Evolutionary conservation across 2,329 filamentous ascomycete genomes (phyloP), one percentile per base, ranked within the genome.

Genomic region (Trichoderma pleuroti): DNA sequence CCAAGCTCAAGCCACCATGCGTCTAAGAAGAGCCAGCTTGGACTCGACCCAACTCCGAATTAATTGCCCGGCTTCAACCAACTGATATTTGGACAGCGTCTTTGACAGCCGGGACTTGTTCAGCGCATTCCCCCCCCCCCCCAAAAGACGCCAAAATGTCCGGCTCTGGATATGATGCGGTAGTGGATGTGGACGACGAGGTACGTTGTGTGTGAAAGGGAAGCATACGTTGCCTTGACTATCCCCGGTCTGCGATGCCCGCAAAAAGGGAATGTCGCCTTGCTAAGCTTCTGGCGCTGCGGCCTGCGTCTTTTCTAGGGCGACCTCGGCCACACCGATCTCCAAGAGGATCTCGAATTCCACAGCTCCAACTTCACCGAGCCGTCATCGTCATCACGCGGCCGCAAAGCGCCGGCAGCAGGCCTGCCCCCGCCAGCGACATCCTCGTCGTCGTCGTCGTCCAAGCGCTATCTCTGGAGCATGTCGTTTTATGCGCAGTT

Each of bases 271-370:
- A 32, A 32, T 34, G 18, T 30, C 21, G n/a, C 28, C 16, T 49
- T 61, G 60, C 70, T 74, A 65, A 76, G 68, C 54, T 28, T 18
- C 3, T 21, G 39, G 16, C 12, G 42, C 4, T 42, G 18, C 49
- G n/a, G 21, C 11, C 21, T 36, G 24, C 12, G 24, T n/a, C 18
- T 70, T 54, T 54, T n/a, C 34, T 80, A 98, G 94, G 95, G 95
- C 78, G 96, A 99, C 83, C 90, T 99, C 80, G 96, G 96, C 77
- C 94, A 98, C 83, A 99, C 96, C 70, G 96, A 99, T 82, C 91
- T 99, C 28, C 94, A 98, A 86, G 95, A 98, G 82, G 96, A 98
- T 83, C 94, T 99, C 80, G 96, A 98, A 87, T 99, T 99, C 85
- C 96, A 99, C 86, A 92, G 90, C 79, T 98, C 94, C 74, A 89